These are phyloP conservation scores for Eremomyces bilateralis DNA, from an alignment of 495 filamentous ascomycete genomes.

Conservation along the genomic window DNA sequence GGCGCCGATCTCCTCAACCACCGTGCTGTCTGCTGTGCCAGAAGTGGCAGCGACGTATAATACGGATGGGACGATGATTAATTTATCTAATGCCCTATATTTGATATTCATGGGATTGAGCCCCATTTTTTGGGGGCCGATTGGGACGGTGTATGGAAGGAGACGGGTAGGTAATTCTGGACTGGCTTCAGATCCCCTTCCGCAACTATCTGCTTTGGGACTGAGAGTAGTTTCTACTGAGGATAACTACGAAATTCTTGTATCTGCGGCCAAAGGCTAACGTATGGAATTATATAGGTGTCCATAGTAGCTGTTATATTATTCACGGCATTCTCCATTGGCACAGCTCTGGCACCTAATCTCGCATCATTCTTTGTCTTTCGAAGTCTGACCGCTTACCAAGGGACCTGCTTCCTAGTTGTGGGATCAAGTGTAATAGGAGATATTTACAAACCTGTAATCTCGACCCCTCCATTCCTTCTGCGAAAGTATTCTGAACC, in stretches of 20 bases:
- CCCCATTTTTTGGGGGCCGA: slow-evolving; percentile 43
- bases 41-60: slow-evolving; percentile 40
- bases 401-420: slow-evolving; percentile 47
- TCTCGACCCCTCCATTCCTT: not conserved
- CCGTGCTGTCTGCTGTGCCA: slow-evolving; percentile 45
- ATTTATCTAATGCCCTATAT: slow-evolving; percentile 47
- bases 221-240: no score
- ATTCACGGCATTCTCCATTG: slow-evolving; percentile 41
- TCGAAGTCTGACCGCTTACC: slow-evolving; percentile 44
- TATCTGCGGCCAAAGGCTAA: slow-evolving; percentile 6
- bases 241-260: no score
- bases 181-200: no score
- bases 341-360: slow-evolving; percentile 44
- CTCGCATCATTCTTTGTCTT: slow-evolving; percentile 47
- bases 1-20: slow-evolving; percentile 44
- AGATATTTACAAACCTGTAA: slow-evolving; percentile 20
- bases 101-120: slow-evolving; percentile 48
- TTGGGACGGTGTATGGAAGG: slow-evolving; percentile 45
- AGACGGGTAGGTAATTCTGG: slow-evolving; percentile 25
- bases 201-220: no score
- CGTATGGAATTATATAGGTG: slow-evolving; percentile 24
- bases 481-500: not conserved
- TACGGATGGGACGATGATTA: slow-evolving; percentile 42
- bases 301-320: slow-evolving; percentile 32
- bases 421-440: slow-evolving; percentile 40